A percentile compares a stretch with the other conserved stretches of the same genome.
Conservation (phyloP, 331 rosid genomes). For the Malus hybrid region DNA sequence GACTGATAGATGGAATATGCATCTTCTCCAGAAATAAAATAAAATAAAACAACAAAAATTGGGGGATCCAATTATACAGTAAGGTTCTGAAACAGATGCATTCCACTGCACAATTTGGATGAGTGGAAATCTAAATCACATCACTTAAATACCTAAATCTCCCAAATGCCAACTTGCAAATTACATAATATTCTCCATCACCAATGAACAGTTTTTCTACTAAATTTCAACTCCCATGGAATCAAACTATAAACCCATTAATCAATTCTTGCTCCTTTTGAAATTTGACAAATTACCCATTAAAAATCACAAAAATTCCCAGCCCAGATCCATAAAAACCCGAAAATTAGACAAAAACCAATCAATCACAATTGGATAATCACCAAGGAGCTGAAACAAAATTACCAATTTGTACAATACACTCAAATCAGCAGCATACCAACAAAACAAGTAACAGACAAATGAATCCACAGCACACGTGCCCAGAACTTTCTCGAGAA, state of each 20-base stretch:
- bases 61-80: background rate
- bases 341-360: background rate
- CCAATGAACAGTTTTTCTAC: slow-evolving; percentile 1
- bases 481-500: background rate
- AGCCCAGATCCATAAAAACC: slow-evolving; percentile 45
- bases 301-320: slow-evolving; percentile 10
- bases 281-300: background rate
- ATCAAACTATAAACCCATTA: slow-evolving; percentile 1
- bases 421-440: slow-evolving; percentile 6
- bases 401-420: slow-evolving; percentile 9
- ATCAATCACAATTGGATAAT: background rate
- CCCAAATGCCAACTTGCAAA: slow-evolving; percentile 7
- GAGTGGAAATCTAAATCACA: background rate
- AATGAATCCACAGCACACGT: slow-evolving; percentile 3
- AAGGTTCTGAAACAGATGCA: background rate
- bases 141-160: slow-evolving; percentile 16
- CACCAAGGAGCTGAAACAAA: background rate
- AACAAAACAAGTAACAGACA: background rate
- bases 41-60: background rate
- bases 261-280: background rate
- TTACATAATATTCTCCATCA: background rate
- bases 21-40: background rate
- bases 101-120: background rate
- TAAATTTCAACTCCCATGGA: background rate
- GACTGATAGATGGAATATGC: background rate